phyloP scores from a whole-genome alignment of 2,329 filamentous ascomycete species.

The Aspergillus sp. region DNA sequence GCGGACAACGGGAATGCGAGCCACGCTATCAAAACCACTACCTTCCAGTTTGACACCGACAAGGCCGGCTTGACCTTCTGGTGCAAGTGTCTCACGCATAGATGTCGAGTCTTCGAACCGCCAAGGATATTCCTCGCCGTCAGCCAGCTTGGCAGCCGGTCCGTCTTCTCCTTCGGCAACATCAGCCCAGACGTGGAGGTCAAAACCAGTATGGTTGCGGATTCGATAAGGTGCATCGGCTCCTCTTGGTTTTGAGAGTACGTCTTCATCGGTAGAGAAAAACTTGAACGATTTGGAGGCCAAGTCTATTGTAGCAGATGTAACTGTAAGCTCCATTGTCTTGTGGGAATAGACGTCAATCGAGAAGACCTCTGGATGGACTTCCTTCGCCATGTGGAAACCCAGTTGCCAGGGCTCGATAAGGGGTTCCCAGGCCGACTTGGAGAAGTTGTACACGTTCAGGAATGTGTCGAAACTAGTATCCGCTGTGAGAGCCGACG shows the following conservation, averaged over 20 bases:
- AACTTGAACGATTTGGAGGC: constrained; percentile 92
- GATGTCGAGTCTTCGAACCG: constrained; percentile 96
- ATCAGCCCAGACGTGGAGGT: constrained; percentile 79
- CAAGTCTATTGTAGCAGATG: constrained; percentile 88
- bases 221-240: constrained; percentile 91
- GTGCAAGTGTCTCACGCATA: constrained; percentile 87
- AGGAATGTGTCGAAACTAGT: constrained; percentile 90
- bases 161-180: constrained; percentile 66
- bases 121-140: constrained; percentile 92
- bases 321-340: constrained; percentile 86
- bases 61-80: constrained; percentile 75
- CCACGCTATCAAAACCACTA: constrained; percentile 88
- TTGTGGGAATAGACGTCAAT: constrained; percentile 87
- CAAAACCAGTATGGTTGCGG: constrained; percentile 93
- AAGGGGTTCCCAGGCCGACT: constrained; percentile 95
- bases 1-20: constrained; percentile 84
- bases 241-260: constrained; percentile 88
- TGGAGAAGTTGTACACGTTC: constrained; percentile 98
- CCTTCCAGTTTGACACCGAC: constrained; percentile 85
- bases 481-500: constrained; percentile 79
- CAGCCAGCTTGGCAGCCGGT: constrained; percentile 72
- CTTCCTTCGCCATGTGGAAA: constrained; percentile 79
- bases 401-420: constrained; percentile 97
- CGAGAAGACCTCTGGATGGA: constrained; percentile 71
- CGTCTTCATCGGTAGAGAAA: constrained; percentile 81